Evolutionary conservation across 257 asterid genomes (phyloP).

Genomic region (Solanum virginianum): DNA sequence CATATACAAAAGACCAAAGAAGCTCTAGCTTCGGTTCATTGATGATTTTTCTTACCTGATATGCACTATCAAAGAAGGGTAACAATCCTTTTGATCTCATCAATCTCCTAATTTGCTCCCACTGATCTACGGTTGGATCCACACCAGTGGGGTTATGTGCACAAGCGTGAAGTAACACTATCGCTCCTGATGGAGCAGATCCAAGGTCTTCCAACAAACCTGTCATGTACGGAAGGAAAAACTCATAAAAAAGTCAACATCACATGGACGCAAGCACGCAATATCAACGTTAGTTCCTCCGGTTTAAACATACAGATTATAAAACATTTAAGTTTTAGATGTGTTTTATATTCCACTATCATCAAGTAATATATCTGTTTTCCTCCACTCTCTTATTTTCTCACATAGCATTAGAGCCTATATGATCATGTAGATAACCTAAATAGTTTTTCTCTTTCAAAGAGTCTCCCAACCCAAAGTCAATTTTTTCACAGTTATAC

Average conservation of each 20-base stretch:
- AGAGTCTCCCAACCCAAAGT: not conserved
- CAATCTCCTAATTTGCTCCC: constrained; percentile 84
- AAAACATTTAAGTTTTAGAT: not conserved
- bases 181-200: constrained; percentile 88
- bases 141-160: constrained; percentile 99
- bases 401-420: not conserved
- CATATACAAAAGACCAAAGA: not conserved
- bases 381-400: not conserved
- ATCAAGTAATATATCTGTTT: not conserved
- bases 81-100: constrained; percentile 73
- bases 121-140: constrained; percentile 87
- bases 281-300: not conserved
- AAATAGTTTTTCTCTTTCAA: not conserved
- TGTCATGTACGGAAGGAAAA: constrained; percentile 16
- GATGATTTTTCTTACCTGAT: constrained; percentile 48
- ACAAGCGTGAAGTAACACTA: constrained; percentile 95
- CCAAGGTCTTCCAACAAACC: constrained; percentile 96
- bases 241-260: not conserved
- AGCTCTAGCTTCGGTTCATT: not conserved
- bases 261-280: not conserved
- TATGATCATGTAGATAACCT: not conserved
- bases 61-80: constrained; percentile 98
- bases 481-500: not conserved
- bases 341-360: not conserved
- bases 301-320: not conserved